Conservation (phyloP, 2,329 filamentous ascomycete species). For the Chaetomiaceae sp. region DNA sequence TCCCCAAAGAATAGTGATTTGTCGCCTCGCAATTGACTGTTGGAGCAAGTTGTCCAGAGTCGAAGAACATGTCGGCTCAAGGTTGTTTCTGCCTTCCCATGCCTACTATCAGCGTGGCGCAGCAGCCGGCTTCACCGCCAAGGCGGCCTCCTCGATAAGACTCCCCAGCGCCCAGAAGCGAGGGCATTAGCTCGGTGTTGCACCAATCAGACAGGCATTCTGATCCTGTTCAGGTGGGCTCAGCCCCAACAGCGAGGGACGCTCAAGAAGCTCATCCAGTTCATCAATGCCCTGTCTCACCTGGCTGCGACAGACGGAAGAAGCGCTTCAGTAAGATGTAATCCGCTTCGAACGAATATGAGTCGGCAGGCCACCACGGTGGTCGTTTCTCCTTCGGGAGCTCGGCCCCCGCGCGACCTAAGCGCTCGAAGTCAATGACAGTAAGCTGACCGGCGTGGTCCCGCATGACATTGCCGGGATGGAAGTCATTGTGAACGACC, state of each 20-base stretch:
- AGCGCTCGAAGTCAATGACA: neutral
- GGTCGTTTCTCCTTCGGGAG: neutral
- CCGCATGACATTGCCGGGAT: neutral
- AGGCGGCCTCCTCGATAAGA: too few species aligned
- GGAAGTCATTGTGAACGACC: neutral
- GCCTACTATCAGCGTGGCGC: too few species aligned
- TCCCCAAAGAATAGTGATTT: too few species aligned
- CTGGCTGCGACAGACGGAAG: neutral
- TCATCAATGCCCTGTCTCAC: too few species aligned
- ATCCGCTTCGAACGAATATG: neutral
- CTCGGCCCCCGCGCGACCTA: neutral
- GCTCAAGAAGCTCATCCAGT: neutral
- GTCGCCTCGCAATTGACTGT: neutral
- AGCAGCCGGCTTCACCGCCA: too few species aligned
- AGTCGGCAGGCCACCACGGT: neutral
- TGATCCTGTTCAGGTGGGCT: too few species aligned
- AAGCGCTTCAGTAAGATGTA: neutral
- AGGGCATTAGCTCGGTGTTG: too few species aligned
- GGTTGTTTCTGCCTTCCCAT: too few species aligned
- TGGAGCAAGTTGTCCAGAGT: neutral
- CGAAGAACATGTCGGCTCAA: too few species aligned
- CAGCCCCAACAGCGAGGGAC: too few species aligned
- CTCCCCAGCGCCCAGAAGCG: too few species aligned
- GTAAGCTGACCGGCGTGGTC: neutral
- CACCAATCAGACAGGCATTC: too few species aligned